Base-by-base conservation (phyloP, 2,329 filamentous ascomycete genomes). In the Basipetospora chlamydospora region DNA sequence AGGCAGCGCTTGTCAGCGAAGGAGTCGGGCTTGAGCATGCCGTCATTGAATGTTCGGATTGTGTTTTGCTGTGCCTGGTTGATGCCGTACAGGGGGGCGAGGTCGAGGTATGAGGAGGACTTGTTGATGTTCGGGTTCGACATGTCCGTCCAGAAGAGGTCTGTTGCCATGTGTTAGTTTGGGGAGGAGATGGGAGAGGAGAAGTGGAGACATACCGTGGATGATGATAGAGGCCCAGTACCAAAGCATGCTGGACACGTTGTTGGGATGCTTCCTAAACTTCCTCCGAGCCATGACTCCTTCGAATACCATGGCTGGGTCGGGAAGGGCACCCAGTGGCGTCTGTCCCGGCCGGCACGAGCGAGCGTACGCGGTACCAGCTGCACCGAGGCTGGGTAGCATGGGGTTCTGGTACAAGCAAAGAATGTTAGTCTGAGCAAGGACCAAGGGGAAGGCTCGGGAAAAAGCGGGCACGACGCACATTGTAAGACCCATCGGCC, bases 171-270 rank as follows among this genome's bases (percentile, higher is more conserved):
- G 6, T 6, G 13, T 29, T 22, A 25, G 20, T 18, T 28, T 15
- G 23, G 18, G 15, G 20, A 3, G 17, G 18, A 10, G 12, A 5
- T 6, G 6, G 28, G 7, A 3, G 7, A 2, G 15, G 16, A n/a
- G 18, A 26, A 6, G 28, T 16, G 10, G 18, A 10, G 6, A 37
- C 58, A 41, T 46, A 74, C 73, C 78, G 43, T 83, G 78, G 39
- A 80, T 83, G 42, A 82, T 73, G 38, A 84, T 70, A 15, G 76
- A 78, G 0, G 78, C 78, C 73, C 74, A 79, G 50, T 81, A 77
- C 64, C 77, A 83, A 30, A 83, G 59, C 7, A 83, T 61, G 44
- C 73, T 80, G 2, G 78, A 84, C 1, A 81, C 72, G 26, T 80
- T 80, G 53, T 82, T 83, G 1, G 77, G 77, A 42, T 81, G 76